phyloP scores from a whole-genome alignment of 2,329 filamentous ascomycete species.

The Dendrostoma leiphaemia region DNA sequence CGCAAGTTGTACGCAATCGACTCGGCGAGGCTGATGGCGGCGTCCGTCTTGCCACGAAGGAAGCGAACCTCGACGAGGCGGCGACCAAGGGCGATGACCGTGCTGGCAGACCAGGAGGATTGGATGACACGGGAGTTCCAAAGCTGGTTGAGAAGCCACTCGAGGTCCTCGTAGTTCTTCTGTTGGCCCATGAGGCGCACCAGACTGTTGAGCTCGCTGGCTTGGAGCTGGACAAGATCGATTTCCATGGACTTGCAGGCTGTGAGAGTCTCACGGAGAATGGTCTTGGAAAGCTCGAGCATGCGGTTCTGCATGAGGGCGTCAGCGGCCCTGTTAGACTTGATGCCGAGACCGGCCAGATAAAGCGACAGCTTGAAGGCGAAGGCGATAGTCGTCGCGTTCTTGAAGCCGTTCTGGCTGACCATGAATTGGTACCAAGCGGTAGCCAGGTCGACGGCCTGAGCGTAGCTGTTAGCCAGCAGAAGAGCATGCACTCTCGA shows the following conservation, averaged over 20 bases:
- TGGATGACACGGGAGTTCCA: constrained; percentile 20
- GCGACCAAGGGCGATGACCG: constrained; percentile 19
- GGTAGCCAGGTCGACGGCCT: constrained; percentile 17
- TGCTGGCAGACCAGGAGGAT: constrained; percentile 15
- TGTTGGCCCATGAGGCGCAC: constrained; percentile 20
- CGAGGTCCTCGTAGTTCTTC: constrained; percentile 21
- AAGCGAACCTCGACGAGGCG: constrained; percentile 19
- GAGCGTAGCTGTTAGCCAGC: constrained; percentile 9
- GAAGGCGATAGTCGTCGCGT: constrained; percentile 17
- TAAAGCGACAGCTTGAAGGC: constrained; percentile 20
- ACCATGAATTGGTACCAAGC: constrained; percentile 20
- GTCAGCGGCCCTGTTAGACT: constrained; percentile 26
- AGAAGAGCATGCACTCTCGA: constrained; percentile 16
- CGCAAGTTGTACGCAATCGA: constrained; percentile 21
- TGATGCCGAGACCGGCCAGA: constrained; percentile 21
- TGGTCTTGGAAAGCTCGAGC: constrained; percentile 20
- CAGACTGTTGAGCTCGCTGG: constrained; percentile 19
- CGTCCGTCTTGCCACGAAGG: constrained; percentile 16
- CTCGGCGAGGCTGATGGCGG: constrained; percentile 19
- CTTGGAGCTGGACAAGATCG: constrained; percentile 19
- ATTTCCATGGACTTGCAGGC: constrained; percentile 20
- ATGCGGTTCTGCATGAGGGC: constrained; percentile 16
- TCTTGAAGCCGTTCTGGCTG: constrained; percentile 20
- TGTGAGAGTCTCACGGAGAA: constrained; percentile 19
- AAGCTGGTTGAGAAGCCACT: constrained; percentile 20